Base-by-base conservation (phyloP, 2,329 filamentous ascomycete genomes). In the Cladosporium sp. region DNA sequence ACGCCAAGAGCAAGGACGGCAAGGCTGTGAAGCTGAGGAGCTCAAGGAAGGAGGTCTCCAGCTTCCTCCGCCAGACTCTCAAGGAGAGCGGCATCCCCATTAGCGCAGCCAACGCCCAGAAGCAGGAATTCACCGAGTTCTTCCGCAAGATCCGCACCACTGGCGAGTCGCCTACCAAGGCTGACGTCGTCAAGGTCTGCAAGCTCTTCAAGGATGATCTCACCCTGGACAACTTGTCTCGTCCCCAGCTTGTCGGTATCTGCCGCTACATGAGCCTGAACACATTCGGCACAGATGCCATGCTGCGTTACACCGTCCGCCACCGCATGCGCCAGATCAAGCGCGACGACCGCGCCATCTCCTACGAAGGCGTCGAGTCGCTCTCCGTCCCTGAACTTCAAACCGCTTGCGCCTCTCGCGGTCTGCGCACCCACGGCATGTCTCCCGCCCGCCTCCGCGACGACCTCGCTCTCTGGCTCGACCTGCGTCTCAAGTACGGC, bases 241-340 rank as follows among this genome's bases (percentile, higher is more conserved):
- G 94, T 63, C 94, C 94, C 15, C 94, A 99, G 76, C 81, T 99
- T 54, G 93, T 99, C 30, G 96, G 89, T 58, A 99, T 97, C 84
- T 97, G 94, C 82, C 88, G 90, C 62, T 99, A 99, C 80, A 92
- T 99, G 88, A 97, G 95, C 76, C 84, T 99, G 59, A 94, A 93
- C 78, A 93, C 92, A 0, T 97, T 97, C 69, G 94, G 94, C 65
- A 97, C 94, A 20, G 94, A 99, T 76, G 90, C 92, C 75, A 96
- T 99, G 89, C 87, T 99, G 54, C 90, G 94, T 58, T 99, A 99
- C 78, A 92, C 96, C 73, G 86, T 99, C 69, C 90, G 94, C 60
- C 92, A 97, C 77, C 90, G 93, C 63, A 99, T 99, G 94, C 87
- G 93, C 68, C 94, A 99, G 77, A 97, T 97, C 82, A 99, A 99